Evolutionary conservation across 176 grass and related monocot genomes (phyloP), one percentile per base, ranked within the genome.

Genomic region (Thinopyrum elongatum): DNA sequence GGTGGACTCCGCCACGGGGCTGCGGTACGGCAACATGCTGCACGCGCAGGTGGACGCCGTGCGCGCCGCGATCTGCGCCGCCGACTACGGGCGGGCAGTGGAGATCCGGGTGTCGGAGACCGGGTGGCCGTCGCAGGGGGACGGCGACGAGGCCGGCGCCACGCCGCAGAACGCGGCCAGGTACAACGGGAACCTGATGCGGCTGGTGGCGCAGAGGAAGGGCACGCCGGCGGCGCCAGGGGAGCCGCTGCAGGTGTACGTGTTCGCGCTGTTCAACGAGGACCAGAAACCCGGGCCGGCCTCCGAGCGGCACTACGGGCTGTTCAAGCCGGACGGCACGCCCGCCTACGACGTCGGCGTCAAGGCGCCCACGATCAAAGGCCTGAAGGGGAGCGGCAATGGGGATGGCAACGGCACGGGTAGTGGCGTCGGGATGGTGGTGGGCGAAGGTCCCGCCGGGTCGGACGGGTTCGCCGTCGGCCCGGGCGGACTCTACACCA

Each of bases 211-310:
- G 58, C 42, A 93, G 73, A 84, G 88, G 66, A 95, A 93, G 61
- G 95, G 95, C 7, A 95, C 95, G 2, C 95, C 95, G n/a, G 85
- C 89, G 0, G 83, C 85, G 23, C 93, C 95, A 0, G 67, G 72
- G 0, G 80, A 93, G 76, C 28, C 95, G 29, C 81, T 98, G 73
- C 87, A 86, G 65, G 93, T 95, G 42, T 98, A 95, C 73, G 95
- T 98, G 25, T 98, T 98, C 86, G 95, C 93, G 8, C 87, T 98
- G 8, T 98, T 98, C 87, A 98, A 98, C 4, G 95, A 98, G 83
- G 86, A 98, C 86, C 87, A 89, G 64, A 98, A 95, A 74, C 95
- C 95, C 2, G 95, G 95, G 0, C 93, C 95, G 2, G 76, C 93
- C 14, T 95, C 95, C 6, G 95, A 98, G 89, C 80, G 95, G 10